Percentiles rank a stretch among this genome's conserved stretches.
Conservation (phyloP, 345 rosid species). For the Citrus sp. region DNA sequence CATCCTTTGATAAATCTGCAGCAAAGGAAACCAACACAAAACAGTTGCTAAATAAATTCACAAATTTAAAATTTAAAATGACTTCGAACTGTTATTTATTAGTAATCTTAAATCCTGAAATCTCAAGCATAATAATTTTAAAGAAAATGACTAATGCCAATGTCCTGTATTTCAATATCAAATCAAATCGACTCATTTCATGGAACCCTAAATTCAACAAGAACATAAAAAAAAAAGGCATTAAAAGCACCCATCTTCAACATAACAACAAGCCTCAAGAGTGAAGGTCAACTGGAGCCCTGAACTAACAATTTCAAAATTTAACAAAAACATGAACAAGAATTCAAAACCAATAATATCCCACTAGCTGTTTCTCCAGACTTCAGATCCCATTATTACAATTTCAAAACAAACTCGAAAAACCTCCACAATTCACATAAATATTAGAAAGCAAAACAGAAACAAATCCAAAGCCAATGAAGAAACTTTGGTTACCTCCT, state of each 20-base stretch:
- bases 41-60: neutral
- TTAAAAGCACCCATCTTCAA: neutral
- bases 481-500: conserved; percentile 40
- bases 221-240: neutral
- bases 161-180: neutral
- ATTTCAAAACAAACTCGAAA: neutral
- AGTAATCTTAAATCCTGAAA: neutral
- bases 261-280: neutral
- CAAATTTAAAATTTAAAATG: neutral
- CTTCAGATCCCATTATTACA: neutral
- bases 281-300: neutral
- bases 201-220: neutral
- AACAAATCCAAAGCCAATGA: neutral
- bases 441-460: neutral
- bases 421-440: neutral
- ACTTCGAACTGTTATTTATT: neutral
- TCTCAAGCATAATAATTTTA: neutral
- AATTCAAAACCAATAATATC: neutral
- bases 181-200: neutral
- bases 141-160: neutral
- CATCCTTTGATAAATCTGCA: conserved; percentile 62
- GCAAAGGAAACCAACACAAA: neutral
- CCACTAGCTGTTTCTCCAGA: conserved; percentile 1
- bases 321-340: neutral
- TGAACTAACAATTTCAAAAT: conserved; percentile 3